phyloP scores from a whole-genome alignment of 2,329 filamentous ascomycete species.

The Davidsoniella australis region DNA sequence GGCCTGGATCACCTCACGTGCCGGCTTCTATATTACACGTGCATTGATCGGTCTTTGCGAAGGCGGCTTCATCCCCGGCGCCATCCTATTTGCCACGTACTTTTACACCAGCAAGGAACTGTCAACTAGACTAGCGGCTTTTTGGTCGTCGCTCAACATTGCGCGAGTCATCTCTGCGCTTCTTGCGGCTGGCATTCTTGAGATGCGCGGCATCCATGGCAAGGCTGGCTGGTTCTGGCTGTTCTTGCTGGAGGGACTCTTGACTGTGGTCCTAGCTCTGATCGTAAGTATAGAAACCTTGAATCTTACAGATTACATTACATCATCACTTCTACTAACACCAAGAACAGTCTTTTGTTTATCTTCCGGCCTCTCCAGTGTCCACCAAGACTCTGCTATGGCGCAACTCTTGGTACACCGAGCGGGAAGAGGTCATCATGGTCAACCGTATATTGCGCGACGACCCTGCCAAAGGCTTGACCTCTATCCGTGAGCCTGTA shows the following conservation, averaged over 20 bases:
- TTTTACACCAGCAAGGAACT: constrained; percentile 56
- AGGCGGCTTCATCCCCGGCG: constrained; percentile 41
- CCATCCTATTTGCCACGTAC: constrained; percentile 50
- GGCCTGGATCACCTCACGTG: constrained; percentile 30
- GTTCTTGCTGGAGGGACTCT: constrained; percentile 49
- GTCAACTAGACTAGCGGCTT: constrained; percentile 47
- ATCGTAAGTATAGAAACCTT: constrained; percentile 3
- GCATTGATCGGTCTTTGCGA: constrained; percentile 36
- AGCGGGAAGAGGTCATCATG: constrained; percentile 39
- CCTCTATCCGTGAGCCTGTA: constrained; percentile 37
- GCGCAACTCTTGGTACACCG: constrained; percentile 37
- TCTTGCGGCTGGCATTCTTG: constrained; percentile 48
- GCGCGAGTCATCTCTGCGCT: constrained; percentile 21
- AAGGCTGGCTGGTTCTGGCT: constrained; percentile 42
- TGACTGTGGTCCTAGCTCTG: constrained; percentile 47
- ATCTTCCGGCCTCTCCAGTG: constrained; percentile 47
- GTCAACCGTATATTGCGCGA: constrained; percentile 38
- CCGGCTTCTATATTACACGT: constrained; percentile 32
- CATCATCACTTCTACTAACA: constrained; percentile 14
- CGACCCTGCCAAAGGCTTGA: constrained; percentile 36
- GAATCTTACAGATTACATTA: not conserved
- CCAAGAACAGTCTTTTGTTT: constrained; percentile 30
- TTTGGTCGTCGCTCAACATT: constrained; percentile 41
- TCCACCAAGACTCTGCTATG: constrained; percentile 44
- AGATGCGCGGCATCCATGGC: constrained; percentile 44